Conservation (phyloP, 176 grass and related monocot species). For the Oryza officinalis region DNA sequence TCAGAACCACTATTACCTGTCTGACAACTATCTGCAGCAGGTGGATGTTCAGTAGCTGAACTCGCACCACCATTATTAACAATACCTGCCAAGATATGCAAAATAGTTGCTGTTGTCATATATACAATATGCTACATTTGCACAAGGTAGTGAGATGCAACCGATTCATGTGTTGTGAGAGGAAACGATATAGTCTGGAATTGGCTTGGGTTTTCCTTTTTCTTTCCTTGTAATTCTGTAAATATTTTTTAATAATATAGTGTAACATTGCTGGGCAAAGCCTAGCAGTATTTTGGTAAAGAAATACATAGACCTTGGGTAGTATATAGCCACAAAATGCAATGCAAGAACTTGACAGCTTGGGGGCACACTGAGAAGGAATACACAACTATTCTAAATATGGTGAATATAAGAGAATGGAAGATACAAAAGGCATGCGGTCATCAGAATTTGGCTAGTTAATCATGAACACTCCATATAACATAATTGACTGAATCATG, state of each 20-base stretch:
- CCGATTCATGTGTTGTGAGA: neutral
- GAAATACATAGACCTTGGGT: no score
- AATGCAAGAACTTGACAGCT: no score
- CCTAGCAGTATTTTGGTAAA: no score
- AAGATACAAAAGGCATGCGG: neutral
- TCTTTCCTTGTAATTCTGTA: no score
- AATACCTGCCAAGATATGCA: constrained; percentile 41
- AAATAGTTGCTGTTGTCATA: constrained; percentile 13
- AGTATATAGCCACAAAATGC: no score
- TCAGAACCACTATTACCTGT: constrained; percentile 45
- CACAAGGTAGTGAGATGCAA: neutral
- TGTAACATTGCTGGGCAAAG: no score
- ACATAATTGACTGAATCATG: neutral
- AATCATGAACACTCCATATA: neutral
- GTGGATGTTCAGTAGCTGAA: constrained; percentile 38
- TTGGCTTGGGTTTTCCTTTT: no score
- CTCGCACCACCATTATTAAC: constrained; percentile 30
- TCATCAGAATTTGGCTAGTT: neutral
- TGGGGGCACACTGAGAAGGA: no score
- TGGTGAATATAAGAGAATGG: neutral
- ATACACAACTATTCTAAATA: no score
- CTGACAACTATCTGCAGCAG: constrained; percentile 30
- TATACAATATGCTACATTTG: neutral
- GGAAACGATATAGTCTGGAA: no score
- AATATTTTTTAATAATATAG: no score